Percentiles rank a stretch among this genome's conserved stretches.
Conservation (phyloP, 495 filamentous ascomycete species). For the Wilcoxina mikolae region DNA sequence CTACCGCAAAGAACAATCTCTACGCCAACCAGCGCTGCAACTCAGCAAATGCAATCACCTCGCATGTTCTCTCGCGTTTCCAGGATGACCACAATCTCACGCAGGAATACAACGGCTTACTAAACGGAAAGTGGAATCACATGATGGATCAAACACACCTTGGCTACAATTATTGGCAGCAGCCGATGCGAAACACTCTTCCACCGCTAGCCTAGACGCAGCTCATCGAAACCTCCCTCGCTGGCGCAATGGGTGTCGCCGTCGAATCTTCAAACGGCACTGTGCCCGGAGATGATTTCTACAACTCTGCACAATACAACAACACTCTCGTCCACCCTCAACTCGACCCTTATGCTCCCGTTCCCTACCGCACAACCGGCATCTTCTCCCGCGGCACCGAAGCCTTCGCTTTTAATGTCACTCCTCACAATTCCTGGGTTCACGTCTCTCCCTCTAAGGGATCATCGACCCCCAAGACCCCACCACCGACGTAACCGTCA, state of each 20-base stretch:
- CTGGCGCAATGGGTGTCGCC: slow-evolving; percentile 50
- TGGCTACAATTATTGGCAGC: slow-evolving; percentile 44
- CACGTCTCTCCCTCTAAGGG: slow-evolving; percentile 42
- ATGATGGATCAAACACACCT: slow-evolving; percentile 51
- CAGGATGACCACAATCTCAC: slow-evolving; percentile 49
- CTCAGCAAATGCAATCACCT: slow-evolving; percentile 46
- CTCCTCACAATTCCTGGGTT: slow-evolving; percentile 41
- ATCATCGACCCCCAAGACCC: slow-evolving; percentile 34
- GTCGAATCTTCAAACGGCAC: slow-evolving; percentile 51
- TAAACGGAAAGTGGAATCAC: slow-evolving; percentile 59
- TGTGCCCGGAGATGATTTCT: slow-evolving; percentile 52
- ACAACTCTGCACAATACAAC: slow-evolving; percentile 36
- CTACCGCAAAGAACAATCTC: slow-evolving; percentile 45
- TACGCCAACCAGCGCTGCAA: slow-evolving; percentile 51
- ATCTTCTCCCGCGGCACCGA: slow-evolving; percentile 49
- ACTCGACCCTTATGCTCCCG: slow-evolving; percentile 48
- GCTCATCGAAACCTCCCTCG: slow-evolving; percentile 39
- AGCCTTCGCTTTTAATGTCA: slow-evolving; percentile 42
- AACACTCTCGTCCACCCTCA: slow-evolving; percentile 42
- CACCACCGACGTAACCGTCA: slow-evolving; percentile 42
- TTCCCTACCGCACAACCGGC: slow-evolving; percentile 45
- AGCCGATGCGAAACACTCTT: slow-evolving; percentile 53
- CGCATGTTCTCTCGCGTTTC: slow-evolving; percentile 45
- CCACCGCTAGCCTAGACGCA: slow-evolving; percentile 47
- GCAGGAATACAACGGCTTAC: slow-evolving; percentile 44